Percentiles rank a stretch among this genome's conserved stretches.
phyloP scores from a whole-genome alignment of 2,329 filamentous ascomycete species.

The Botrytis galanthina region DNA sequence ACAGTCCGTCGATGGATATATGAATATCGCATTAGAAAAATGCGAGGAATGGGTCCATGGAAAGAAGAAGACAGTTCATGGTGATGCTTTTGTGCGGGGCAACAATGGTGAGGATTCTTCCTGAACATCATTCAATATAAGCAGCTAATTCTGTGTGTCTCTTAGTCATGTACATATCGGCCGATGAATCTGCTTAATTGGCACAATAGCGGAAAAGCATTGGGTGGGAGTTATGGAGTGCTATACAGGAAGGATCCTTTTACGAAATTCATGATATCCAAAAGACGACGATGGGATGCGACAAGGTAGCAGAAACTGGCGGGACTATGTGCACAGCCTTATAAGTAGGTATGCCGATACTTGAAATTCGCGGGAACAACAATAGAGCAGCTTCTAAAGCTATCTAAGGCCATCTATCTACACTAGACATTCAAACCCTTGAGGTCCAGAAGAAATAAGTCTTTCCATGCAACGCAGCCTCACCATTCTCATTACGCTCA shows the following conservation, averaged over 20 bases:
- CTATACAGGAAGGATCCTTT: conserved; percentile 18
- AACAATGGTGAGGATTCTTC: conserved; percentile 72
- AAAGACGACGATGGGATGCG: conserved; percentile 6
- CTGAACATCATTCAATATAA: background rate
- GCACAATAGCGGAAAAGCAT: conserved; percentile 17
- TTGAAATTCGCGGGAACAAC: conserved; percentile 28
- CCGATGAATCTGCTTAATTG: conserved; percentile 30
- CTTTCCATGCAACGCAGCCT: conserved; percentile 62
- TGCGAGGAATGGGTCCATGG: conserved; percentile 90
- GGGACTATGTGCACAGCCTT: background rate
- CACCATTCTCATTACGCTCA: conserved; percentile 57
- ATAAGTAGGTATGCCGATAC: conserved; percentile 39
- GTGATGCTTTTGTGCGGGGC: conserved; percentile 91
- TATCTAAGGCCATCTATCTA: conserved; percentile 10
- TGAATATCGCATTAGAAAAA: conserved; percentile 98
- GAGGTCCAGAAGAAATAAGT: conserved; percentile 64
- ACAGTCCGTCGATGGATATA: conserved; percentile 97
- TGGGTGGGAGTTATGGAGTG: conserved; percentile 22
- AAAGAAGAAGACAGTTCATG: conserved; percentile 76
- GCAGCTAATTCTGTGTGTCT: conserved; percentile 18
- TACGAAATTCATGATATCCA: conserved; percentile 27
- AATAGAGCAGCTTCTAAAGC: background rate
- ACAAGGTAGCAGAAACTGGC: background rate
- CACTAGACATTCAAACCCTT: conserved; percentile 39
- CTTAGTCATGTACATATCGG: conserved; percentile 40